Evolutionary conservation across 805 yeast genomes (phyloP), one percentile per base, ranked within the genome.

Genomic region (Teunomyces funiuensis): DNA sequence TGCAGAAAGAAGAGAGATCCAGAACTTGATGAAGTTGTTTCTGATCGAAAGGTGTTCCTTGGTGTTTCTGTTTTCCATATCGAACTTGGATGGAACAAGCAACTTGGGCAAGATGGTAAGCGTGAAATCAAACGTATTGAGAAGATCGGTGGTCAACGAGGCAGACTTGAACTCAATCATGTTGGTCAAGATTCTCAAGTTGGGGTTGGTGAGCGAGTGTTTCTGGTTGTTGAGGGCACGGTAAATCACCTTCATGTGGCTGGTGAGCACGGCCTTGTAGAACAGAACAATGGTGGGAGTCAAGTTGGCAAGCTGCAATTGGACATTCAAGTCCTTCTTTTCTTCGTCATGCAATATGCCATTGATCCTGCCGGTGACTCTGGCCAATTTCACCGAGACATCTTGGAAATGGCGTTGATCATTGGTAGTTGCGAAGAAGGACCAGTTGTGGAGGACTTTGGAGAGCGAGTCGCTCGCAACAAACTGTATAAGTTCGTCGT

Each of bases 41-140:
- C 98, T 75, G 37, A 85, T 74, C 1, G 83, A 65, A 22, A 62
- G 44, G 22, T 59, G 58, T 41, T 63, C 67, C 13, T 31, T 7
- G 61, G 63, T 19, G 66, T 65, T 3, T 72, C 63, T 7, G 73
- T 41, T 42, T 79, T 37, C 18, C 37, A 31, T n/a, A 19, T 31
- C 34, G 11, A 31, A 31, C 22, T 31, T 31, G 14, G 34, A 31
- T 8, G 34, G 34, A 6, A 73, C 63, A 26, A 85, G 61, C 8
- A 85, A 61, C 51, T 79, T 84, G 1, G 88, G 82, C 19, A 89
- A 64, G 5, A 74, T 71, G 15, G 82, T 71, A 22, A 83, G 61
- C 3, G 81, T 66, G 40, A 88, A 71, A 61, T 90, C 97, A 55
- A 90, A 85, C 33, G 70, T 60, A 11, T 82, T 77, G 25, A 82